Evolutionary conservation across 2,329 filamentous ascomycete species (phyloP).

Genomic region (Epichloe amarillans): DNA sequence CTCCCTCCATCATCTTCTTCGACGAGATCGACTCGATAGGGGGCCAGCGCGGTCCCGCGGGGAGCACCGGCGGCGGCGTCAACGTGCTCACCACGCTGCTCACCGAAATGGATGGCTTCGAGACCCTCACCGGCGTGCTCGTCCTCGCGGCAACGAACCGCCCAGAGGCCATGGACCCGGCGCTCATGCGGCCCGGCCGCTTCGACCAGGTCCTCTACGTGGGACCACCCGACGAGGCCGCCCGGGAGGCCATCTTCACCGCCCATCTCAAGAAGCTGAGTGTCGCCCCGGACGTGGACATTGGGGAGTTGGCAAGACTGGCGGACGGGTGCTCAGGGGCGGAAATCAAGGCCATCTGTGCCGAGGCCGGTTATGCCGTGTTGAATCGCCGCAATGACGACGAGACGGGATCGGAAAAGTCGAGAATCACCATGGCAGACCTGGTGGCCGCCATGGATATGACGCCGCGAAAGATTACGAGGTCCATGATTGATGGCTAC

Average conservation of each 20-base stretch:
- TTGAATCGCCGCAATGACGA: conserved; percentile 22
- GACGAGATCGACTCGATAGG: conserved; percentile 89
- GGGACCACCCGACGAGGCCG: conserved; percentile 61
- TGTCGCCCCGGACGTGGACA: conserved; percentile 49
- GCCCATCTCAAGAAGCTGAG: conserved; percentile 51
- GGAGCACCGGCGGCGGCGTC: conserved; percentile 37
- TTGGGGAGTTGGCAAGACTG: conserved; percentile 44
- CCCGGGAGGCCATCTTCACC: conserved; percentile 62
- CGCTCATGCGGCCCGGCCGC: conserved; percentile 71
- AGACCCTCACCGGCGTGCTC: conserved; percentile 68
- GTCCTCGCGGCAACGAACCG: conserved; percentile 87
- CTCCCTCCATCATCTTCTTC: conserved; percentile 90
- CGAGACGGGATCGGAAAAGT: conserved; percentile 13
- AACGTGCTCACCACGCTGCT: conserved; percentile 83
- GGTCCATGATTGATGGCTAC: conserved; percentile 43
- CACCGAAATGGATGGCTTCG: conserved; percentile 93
- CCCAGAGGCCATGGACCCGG: conserved; percentile 73
- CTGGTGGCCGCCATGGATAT: conserved; percentile 28
- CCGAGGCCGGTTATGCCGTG: conserved; percentile 30
- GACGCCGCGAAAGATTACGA: conserved; percentile 45
- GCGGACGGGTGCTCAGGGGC: conserved; percentile 77
- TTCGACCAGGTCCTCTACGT: conserved; percentile 82
- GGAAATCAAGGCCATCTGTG: conserved; percentile 51
- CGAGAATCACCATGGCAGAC: conserved; percentile 29
- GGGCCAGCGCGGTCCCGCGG: conserved; percentile 30